phyloP scores from a whole-genome alignment of 2,329 filamentous ascomycete genomes.

The Metarhizium robertsii region DNA sequence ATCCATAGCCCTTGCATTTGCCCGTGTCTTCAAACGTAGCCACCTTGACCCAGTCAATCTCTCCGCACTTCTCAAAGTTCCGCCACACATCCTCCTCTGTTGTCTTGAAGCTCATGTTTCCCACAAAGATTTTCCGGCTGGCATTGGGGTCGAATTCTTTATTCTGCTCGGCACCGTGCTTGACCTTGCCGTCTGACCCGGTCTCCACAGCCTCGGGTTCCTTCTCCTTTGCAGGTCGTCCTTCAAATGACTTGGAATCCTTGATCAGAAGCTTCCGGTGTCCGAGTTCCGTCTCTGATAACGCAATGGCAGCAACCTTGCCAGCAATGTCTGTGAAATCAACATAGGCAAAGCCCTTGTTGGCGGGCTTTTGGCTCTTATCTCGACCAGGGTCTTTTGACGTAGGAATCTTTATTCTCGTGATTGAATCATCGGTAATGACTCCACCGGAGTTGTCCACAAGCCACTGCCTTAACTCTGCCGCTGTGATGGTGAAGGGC shows the following conservation, averaged over 20 bases:
- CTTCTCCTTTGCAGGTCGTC: conserved; percentile 63
- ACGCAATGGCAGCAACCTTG: conserved; percentile 66
- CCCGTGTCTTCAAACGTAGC: conserved; percentile 95
- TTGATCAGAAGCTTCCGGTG: conserved; percentile 87
- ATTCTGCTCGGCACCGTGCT: conserved; percentile 23
- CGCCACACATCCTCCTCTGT: conserved; percentile 71
- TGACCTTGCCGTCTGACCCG: conserved; percentile 20
- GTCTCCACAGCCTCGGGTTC: conserved; percentile 19
- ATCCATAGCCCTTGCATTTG: conserved; percentile 96
- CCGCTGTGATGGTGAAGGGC: conserved; percentile 68
- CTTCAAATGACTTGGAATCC: conserved; percentile 80
- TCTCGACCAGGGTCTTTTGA: conserved; percentile 38
- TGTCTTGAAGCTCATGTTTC: conserved; percentile 75
- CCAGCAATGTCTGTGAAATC: conserved; percentile 70
- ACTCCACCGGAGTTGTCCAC: conserved; percentile 57
- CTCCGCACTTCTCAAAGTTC: conserved; percentile 79
- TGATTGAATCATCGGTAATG: conserved; percentile 63
- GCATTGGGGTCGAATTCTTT: conserved; percentile 38
- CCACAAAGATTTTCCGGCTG: conserved; percentile 81
- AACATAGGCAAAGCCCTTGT: conserved; percentile 94
- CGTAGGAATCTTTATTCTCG: conserved; percentile 71
- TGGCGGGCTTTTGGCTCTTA: conserved; percentile 33
- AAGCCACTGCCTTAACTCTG: conserved; percentile 73
- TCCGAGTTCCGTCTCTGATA: conserved; percentile 74
- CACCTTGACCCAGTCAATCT: conserved; percentile 73